Conservation (phyloP, 2,329 filamentous ascomycete genomes). For the Cordyceps javanica region DNA sequence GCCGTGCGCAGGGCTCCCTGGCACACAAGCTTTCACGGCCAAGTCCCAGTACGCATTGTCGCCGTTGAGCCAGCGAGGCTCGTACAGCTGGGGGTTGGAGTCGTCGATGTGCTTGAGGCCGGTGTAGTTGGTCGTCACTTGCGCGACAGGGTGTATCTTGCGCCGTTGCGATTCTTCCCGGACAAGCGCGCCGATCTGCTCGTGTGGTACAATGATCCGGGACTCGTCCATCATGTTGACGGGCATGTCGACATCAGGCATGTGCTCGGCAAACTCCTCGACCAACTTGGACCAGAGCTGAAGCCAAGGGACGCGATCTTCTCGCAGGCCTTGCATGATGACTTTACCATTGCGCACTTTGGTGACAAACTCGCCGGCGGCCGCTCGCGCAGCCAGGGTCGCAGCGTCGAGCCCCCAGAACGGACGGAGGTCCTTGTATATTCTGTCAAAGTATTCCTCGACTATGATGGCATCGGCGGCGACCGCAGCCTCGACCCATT, state of each 20-base stretch:
- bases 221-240: constrained; percentile 61
- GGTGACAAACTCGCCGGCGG: constrained; percentile 40
- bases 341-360: constrained; percentile 41
- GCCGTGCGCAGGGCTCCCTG: constrained; percentile 42
- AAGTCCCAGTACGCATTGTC: constrained; percentile 54
- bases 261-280: constrained; percentile 41
- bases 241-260: constrained; percentile 62
- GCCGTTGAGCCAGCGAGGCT: constrained; percentile 41
- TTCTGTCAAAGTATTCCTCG: constrained; percentile 59
- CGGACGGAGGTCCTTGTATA: constrained; percentile 56
- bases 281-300: constrained; percentile 45
- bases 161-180: constrained; percentile 39
- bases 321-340: constrained; percentile 31
- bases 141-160: constrained; percentile 33
- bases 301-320: constrained; percentile 38
- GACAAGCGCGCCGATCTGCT: constrained; percentile 47
- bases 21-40: constrained; percentile 50
- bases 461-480: constrained; percentile 49
- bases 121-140: constrained; percentile 39
- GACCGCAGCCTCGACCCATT: constrained; percentile 51
- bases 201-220: constrained; percentile 53
- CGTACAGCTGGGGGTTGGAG: constrained; percentile 28
- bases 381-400: constrained; percentile 32
- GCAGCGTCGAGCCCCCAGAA: constrained; percentile 51
- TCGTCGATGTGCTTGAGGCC: constrained; percentile 32